Base-by-base conservation (phyloP, 352 stramenopile genomes). In the Pythium periplocum region DNA sequence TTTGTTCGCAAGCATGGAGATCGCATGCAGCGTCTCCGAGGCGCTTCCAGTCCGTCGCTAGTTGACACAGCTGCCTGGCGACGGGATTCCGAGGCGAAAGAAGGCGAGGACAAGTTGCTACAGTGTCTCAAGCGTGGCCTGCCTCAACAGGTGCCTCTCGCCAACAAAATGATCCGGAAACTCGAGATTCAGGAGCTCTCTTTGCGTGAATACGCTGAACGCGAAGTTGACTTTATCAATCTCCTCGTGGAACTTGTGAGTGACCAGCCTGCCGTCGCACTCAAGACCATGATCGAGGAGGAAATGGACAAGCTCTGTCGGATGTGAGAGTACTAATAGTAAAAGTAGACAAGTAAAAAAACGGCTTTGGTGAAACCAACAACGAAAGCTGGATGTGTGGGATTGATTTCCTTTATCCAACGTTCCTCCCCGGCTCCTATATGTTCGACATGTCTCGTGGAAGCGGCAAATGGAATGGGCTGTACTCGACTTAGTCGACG, bases 1-100 rank as follows among this genome's bases (percentile, higher is more conserved):
- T 93, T 93, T 57, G 75, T 93, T 39, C 66, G 82, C 54, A 93
- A 93, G 52, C 82, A 93, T 32, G 82, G 82, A 17, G 72, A 87
- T 45, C 75, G 76, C 40, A 86, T 90, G 74, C 74, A 62, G 35
- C 73, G 71, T 40, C 31, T 83, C 9, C 65, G 63, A 2, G 60
- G 45, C 7, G 10, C 17, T 6, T 42, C 38, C 7, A 42, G 7
- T 12, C 38, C 12, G 38, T 42, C 38, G 38, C 7, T 12, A 12
- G 38, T 62, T 17, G 60, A 62, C 17, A 26, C n/a, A 0, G 60
- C 62, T 46, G 54, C 38, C 35, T 86, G 76, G 80, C 58, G 59
- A 8, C 69, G 78, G 0, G 68, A 85, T 26, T 59, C 68, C 11
- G 43, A 66, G 11, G 63, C 71, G 2, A 55, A 59, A 8, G 76